Evolutionary conservation across 202 grass and related monocot species (phyloP).

Genomic region (Eragrostis tef): DNA sequence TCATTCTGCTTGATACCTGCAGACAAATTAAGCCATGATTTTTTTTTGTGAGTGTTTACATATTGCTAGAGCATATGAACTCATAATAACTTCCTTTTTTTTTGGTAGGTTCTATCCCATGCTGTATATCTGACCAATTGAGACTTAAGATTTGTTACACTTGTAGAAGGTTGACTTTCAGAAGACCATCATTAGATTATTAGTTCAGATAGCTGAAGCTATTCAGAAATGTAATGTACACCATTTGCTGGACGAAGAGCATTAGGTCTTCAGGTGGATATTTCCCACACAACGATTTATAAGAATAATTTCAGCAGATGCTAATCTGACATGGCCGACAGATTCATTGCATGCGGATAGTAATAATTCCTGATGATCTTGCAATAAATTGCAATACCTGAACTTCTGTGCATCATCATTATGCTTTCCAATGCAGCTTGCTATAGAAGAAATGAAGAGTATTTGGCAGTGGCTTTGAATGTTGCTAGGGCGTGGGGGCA

Average conservation of each 20-base stretch:
- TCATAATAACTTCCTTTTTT: conserved; percentile 38
- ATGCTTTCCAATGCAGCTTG: not conserved
- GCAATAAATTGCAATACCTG: conserved; percentile 37
- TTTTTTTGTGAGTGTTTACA: not conserved
- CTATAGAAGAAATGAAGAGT: conserved; percentile 31
- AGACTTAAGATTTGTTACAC: not conserved
- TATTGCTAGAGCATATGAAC: not conserved
- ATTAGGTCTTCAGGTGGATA: conserved; percentile 1
- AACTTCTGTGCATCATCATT: conserved; percentile 12
- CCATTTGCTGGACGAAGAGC: not conserved
- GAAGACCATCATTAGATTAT: not conserved
- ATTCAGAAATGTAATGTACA: not conserved
- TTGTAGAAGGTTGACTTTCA: conserved; percentile 3
- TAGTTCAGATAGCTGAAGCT: conserved; percentile 42
- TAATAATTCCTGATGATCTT: conserved; percentile 4
- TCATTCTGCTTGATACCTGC: not conserved
- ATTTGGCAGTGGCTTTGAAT: conserved; percentile 11
- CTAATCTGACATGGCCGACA: conserved; percentile 9
- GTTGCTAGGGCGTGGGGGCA: not conserved
- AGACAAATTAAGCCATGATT: not conserved
- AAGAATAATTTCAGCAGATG: conserved; percentile 18
- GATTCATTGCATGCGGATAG: conserved; percentile 34
- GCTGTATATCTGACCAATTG: not conserved
- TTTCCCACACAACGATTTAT: not conserved
- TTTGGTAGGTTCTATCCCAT: conserved; percentile 28